Conservation (phyloP, 2,329 filamentous ascomycete species). For the Microascus cirrosus region DNA sequence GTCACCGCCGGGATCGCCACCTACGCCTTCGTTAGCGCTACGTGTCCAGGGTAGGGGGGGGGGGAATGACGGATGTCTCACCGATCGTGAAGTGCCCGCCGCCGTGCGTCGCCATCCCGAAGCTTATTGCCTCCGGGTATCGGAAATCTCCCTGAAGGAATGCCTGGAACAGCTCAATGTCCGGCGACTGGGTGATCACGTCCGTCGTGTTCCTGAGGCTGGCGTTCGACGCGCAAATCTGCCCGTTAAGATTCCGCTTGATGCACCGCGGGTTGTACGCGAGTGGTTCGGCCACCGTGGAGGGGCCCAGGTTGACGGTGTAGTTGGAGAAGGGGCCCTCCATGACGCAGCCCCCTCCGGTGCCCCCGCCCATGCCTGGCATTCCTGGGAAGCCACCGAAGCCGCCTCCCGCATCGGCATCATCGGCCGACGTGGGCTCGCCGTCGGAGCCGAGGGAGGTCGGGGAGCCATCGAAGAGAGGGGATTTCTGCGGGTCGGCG, state of each 20-base stretch:
- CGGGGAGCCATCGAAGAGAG: constrained; percentile 38
- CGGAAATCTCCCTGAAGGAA: constrained; percentile 22
- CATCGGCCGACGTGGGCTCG: constrained; percentile 12
- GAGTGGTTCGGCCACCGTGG: constrained; percentile 16
- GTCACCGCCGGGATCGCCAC: constrained; percentile 13
- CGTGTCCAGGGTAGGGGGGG: neutral
- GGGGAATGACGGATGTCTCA: constrained; percentile 12
- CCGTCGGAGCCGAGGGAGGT: constrained; percentile 35
- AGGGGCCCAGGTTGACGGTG: constrained; percentile 21
- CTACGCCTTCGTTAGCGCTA: neutral
- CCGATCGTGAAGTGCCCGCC: constrained; percentile 29
- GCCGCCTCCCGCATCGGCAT: constrained; percentile 13
- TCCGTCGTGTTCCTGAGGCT: constrained; percentile 19
- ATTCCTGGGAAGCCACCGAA: constrained; percentile 8
- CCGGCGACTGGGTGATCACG: constrained; percentile 19
- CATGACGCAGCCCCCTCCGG: constrained; percentile 39
- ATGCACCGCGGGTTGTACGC: constrained; percentile 31
- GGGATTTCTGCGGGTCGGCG: constrained; percentile 29
- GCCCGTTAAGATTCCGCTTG: constrained; percentile 21
- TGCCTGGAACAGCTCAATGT: constrained; percentile 23
- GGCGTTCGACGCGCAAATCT: constrained; percentile 15
- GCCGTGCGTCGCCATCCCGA: constrained; percentile 21
- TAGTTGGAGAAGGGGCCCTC: constrained; percentile 31
- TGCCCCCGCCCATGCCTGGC: constrained; percentile 16
- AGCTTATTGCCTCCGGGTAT: constrained; percentile 8